Base-by-base conservation (phyloP, 257 asterid genomes). In the Solanum corneliomulleri region DNA sequence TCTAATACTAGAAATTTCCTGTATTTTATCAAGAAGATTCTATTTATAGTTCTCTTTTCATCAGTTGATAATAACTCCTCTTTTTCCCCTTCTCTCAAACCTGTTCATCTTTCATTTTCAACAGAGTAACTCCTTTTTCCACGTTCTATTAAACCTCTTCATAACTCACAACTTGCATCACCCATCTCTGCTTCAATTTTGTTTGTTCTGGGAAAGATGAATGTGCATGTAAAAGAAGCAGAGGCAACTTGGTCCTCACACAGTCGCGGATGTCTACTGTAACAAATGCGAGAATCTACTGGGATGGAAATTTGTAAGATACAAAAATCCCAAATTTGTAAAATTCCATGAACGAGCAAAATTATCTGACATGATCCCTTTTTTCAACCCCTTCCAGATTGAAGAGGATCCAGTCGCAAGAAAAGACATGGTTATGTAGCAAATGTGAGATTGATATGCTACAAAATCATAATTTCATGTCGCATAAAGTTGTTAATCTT, bases 291-390 rank as follows among this genome's bases (percentile, higher is more conserved):
- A 18, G 29, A 60, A 37, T 81, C 49, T 37, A 35, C 37, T 87
- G 16, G 76, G 76, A n/a, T 69, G 84, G 75, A 25, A 87, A 87
- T 82, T 35, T 87, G 89, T 87, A 69, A 18, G 85, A 49, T 49
- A 11, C 69, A 3, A 45, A 80, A 49, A 10, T 16, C 56, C 44
- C 41, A 3, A 81, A 81, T 25, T 27, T 29, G 56, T 25, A 7
- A 20, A 27, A 60, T 41, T 62, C 23, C 21, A 31, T 62, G 27
- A 42, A 64, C 31, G 68, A 39, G 42, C 62, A 52, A 37, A 85
- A 78, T 45, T 45, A 45, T 25, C 82, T 20, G 31, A 85, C 31
- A 18, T 68, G 87, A 37, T 39, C 29, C 35, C 25, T 80, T 31
- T 29, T 16, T 47, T 18, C 13, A 20, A 37, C 45, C 41, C 49